Evolutionary conservation across 202 grass and related monocot species (phyloP).

Genomic region (Schoenoplectus tabernaemontani): DNA sequence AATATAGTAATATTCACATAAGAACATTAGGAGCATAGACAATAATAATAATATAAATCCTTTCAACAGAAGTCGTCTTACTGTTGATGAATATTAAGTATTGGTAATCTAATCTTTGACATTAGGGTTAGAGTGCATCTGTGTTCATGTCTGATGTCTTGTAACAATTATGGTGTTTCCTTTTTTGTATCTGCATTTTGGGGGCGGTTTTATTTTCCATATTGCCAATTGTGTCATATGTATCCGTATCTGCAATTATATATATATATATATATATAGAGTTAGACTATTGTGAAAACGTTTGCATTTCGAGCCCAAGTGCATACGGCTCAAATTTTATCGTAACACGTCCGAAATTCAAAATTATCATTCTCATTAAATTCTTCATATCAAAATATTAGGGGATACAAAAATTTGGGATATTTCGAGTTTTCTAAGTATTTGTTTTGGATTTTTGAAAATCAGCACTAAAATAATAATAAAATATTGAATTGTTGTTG

Average conservation of each 20-base stretch:
- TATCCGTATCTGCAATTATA: not conserved
- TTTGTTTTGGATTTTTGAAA: too few relatives aligned
- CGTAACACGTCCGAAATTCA: too few relatives aligned
- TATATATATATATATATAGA: too few relatives aligned
- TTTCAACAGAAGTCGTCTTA: not conserved
- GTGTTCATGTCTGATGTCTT: not conserved
- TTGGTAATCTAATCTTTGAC: not conserved
- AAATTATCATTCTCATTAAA: too few relatives aligned
- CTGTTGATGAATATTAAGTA: not conserved
- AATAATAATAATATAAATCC: not conserved
- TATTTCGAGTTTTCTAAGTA: too few relatives aligned
- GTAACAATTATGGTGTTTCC: not conserved
- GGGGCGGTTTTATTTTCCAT: not conserved
- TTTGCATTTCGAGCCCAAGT: too few relatives aligned
- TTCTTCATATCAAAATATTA: too few relatives aligned
- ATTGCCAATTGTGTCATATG: not conserved
- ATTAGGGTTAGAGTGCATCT: not conserved
- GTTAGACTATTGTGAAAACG: too few relatives aligned
- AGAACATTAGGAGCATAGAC: not conserved
- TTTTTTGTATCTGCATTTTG: not conserved
- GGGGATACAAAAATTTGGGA: too few relatives aligned
- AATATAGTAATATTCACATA: not conserved
- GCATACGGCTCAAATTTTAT: too few relatives aligned
- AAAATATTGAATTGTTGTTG: too few relatives aligned
- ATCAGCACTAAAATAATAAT: too few relatives aligned